Conservation (phyloP, 2,329 filamentous ascomycete genomes). For the Trichophyton simii region DNA sequence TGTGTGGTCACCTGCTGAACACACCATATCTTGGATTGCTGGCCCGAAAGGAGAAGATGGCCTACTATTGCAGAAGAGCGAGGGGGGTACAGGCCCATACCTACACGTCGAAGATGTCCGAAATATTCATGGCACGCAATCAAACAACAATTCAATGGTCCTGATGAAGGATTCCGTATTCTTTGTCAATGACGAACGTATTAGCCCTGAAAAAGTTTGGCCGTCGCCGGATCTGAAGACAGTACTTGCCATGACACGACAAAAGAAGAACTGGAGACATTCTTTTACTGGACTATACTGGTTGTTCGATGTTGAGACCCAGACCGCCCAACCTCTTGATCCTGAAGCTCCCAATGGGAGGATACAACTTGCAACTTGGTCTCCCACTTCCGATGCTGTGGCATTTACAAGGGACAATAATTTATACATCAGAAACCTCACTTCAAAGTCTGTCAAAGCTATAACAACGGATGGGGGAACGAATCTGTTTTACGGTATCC, state of each 20-base stretch:
- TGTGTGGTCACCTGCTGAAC: constrained; percentile 22
- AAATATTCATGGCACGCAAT: constrained; percentile 34
- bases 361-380: constrained; percentile 81
- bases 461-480: constrained; percentile 79
- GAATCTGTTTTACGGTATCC: constrained; percentile 87
- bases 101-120: constrained; percentile 79
- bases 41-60: constrained; percentile 53
- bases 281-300: constrained; percentile 80
- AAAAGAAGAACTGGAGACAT: constrained; percentile 72
- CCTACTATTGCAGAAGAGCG: constrained; percentile 59
- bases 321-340: constrained; percentile 65
- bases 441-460: constrained; percentile 48
- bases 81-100: constrained; percentile 43
- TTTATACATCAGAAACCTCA: constrained; percentile 62
- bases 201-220: constrained; percentile 51
- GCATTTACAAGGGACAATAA: constrained; percentile 91
- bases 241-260: constrained; percentile 66
- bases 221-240: constrained; percentile 77
- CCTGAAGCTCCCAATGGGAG: constrained; percentile 50
- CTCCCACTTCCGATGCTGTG: constrained; percentile 70
- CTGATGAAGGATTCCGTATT: constrained; percentile 63
- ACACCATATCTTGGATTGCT: constrained; percentile 36
- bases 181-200: constrained; percentile 41
- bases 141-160: constrained; percentile 34
- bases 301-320: constrained; percentile 77